These are phyloP conservation scores for Termitomyces sp. DNA, from an alignment of 768 basidiomycete species.

Conservation along the genomic window DNA sequence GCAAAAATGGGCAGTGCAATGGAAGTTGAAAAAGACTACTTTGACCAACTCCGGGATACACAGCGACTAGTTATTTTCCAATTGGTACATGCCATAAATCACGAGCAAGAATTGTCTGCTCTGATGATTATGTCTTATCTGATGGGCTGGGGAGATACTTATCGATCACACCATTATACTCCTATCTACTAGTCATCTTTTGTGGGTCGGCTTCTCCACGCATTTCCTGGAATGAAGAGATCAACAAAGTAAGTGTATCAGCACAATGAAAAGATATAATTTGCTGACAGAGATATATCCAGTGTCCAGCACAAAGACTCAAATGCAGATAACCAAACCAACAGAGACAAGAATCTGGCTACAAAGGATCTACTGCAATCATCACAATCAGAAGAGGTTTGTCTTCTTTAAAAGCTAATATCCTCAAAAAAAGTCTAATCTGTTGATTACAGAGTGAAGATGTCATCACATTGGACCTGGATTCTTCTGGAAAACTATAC, in stretches of 20 bases:
- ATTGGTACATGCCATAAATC: slow-evolving; percentile 30
- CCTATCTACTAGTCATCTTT: slow-evolving; percentile 29
- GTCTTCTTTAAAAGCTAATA: not conserved
- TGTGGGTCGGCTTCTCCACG: slow-evolving; percentile 14
- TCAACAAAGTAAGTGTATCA: not conserved
- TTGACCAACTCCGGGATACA: slow-evolving; percentile 20
- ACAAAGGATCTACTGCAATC: too few species aligned
- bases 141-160: slow-evolving; percentile 43
- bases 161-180: slow-evolving; percentile 34
- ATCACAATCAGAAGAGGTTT: too few species aligned
- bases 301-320: too few species aligned
- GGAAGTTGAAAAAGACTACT: too few species aligned
- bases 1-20: too few species aligned
- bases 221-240: slow-evolving; percentile 22
- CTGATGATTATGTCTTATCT: slow-evolving; percentile 40
- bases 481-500: not conserved
- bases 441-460: slow-evolving; percentile 2
- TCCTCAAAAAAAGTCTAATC: too few species aligned
- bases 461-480: slow-evolving; percentile 3
- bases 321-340: too few species aligned
- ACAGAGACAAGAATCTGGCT: too few species aligned
- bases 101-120: slow-evolving; percentile 35
- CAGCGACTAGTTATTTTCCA: slow-evolving; percentile 31
- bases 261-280: too few species aligned
- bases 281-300: too few species aligned